Base-by-base conservation (phyloP, 2,329 filamentous ascomycete species). In the Cytospora schulzeri region DNA sequence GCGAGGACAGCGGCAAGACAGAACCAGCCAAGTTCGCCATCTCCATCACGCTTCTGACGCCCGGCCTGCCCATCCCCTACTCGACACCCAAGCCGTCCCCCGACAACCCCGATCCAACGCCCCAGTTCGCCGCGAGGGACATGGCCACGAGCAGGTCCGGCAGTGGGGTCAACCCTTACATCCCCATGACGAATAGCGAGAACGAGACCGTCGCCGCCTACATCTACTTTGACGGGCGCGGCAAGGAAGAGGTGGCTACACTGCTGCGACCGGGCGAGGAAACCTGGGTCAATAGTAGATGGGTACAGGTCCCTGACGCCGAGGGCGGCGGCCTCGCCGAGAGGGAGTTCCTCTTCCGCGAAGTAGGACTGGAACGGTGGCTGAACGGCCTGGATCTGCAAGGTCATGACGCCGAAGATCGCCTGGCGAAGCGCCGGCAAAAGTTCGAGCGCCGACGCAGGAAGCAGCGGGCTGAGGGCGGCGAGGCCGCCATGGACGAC, bases 121-220 rank as follows among this genome's bases (percentile, higher is more conserved):
- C 93, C 26, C 91, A 94, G 75, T 85, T 90, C 65, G 93, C 97
- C 38, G 91, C 90, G 35, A 87, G 87, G 59, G 79, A 93, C 31
- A 87, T 86, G 50, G 82, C 87, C 45, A 83, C 76, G 31, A 75
- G 73, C 56, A 82, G 80, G 69, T 78, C 77, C 69, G 75, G 78
- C 64, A 83, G 84, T 69, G 77, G 82, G n/a, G 84, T 97, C 67
- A 88, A 85, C 62, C 92, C 94, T 1, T 99, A 99, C 78, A 90
- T 94, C 68, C 92, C 95, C 60, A 88, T 97, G 79, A 98, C 95
- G 24, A 89, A 91, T 67, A 96, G 92, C 35, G 90, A 92, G 63
- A 97, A 97, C 77, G 95, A 99, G 80, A 99, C 95, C 17, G 94
- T 99, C 71, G 95, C 95, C 35, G 95, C 94, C 45, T 99, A 99